Evolutionary conservation across 2,329 filamentous ascomycete species (phyloP), one percentile per base, ranked within the genome.

Genomic region (Aspergillus caelatus): DNA sequence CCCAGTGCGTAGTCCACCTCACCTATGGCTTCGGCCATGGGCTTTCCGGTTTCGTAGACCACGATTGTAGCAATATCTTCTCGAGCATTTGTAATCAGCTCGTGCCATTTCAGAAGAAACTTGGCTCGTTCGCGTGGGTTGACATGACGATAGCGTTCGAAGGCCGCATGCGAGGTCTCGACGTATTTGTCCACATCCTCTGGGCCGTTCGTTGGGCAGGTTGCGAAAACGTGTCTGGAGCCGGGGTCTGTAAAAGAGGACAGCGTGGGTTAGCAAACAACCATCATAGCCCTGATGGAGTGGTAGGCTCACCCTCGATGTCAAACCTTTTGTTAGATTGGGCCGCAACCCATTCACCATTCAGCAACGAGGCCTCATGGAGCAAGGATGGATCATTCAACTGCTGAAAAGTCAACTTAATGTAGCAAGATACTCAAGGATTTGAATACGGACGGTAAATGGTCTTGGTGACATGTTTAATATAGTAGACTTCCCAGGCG

Each of bases 121-220:
- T 89, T 84, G 2, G 88, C 88, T 60, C 88, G 83, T 59, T 82
- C 81, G 19, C 86, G 82, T 0, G 89, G 88, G 67, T 85, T 89
- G 61, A 84, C 76, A 65, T 86, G 88, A 61, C 80, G 82, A 77
- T 85, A 91, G 23, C 77, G 76, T 65, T 86, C 77, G 69, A 91
- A 91, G 6, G 87, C 86, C n/a, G 78, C 77, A 64, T 89, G 81
- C 0, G 89, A 84, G 45, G 84, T 82, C 68, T 86, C 78, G 10
- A 90, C 86, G 2, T 88, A 85, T 7, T 74, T 75, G 64, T 89
- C 85, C 60, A 90, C 88, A 74, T 91, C 89, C 48, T 86, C 85
- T n/a, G 75, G 74, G 6, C 74, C 73, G 67, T 80, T 83, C 67
- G 83, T 80, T 0, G 85, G 81, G 66, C 82, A 84, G 11, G 80